Conservation (phyloP, 208 protist species). For the Endotrypanum monterogeii region DNA sequence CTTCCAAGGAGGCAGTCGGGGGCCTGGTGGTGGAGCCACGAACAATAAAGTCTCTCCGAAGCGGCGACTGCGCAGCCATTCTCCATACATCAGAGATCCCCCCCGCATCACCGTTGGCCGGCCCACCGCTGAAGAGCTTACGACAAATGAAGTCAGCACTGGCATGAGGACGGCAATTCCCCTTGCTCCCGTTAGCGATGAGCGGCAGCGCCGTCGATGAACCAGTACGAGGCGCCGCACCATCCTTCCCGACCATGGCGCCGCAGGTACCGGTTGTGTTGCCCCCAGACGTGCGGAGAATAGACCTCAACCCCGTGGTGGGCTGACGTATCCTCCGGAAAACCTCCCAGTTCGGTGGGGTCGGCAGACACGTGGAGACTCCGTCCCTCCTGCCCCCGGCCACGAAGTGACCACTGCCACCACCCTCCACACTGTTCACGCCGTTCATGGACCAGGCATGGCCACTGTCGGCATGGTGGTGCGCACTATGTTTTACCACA, state of each 20-base stretch:
- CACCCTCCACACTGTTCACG: background rate
- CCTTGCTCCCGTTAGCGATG: conserved; percentile 2
- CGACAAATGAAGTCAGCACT: background rate
- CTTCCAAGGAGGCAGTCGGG: no score
- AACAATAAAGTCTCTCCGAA: conserved; percentile 31
- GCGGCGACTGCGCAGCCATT: conserved; percentile 1
- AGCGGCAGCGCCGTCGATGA: conserved; percentile 14
- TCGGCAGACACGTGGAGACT: background rate
- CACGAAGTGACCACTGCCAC: background rate
- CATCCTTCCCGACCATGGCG: background rate
- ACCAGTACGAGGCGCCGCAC: background rate
- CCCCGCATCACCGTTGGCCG: background rate
- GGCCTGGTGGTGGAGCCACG: conserved; percentile 1
- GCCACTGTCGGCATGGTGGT: background rate
- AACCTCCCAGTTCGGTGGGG: conserved; percentile 22
- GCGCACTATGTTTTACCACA: no score
- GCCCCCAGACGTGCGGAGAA: conserved; percentile 19
- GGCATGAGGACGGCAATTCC: background rate
- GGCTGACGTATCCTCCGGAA: conserved; percentile 29
- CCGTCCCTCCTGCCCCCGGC: background rate
- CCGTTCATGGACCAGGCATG: conserved; percentile 7
- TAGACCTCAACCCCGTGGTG: conserved; percentile 23
- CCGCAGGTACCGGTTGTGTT: background rate
- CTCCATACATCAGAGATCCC: background rate
- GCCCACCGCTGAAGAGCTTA: background rate